Evolutionary conservation across 2,329 filamentous ascomycete genomes (phyloP), one percentile per base, ranked within the genome.

Genomic region (Emergomyces africanus): DNA sequence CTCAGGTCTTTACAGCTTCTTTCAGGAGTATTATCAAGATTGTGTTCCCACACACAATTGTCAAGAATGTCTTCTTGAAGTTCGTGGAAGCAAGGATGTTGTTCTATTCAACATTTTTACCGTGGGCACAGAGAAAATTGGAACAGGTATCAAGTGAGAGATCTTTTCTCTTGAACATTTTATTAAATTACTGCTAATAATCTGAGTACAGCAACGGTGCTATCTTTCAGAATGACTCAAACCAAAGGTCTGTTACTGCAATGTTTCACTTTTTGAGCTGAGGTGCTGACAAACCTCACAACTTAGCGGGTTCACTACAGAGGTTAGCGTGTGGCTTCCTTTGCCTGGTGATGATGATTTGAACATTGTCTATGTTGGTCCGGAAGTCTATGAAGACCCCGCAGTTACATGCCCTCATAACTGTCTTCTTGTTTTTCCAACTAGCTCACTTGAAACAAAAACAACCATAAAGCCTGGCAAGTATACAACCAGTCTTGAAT

Each of bases 1-100:
- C 8, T 81, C 80, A 0, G 86, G 86, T 0, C 66, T 87, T 15
- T 89, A 89, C 71, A 78, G 73, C 56, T 85, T 83, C 74, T 85
- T 83, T 74, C 74, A 80, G 65, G 78, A 81, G 70, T 84, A 83
- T 70, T 67, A 67, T 41, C 79, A 82, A 65, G 67, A 67, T 15
- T 83, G 80, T 65, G 69, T 81, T 3, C 57, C 66, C 0, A 65
- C 66, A 6, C 67, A 80, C 57, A 72, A 77, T 65, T 83, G 81
- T 70, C 80, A 83, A 69, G 46, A 67, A 20, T 56, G 59, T 5
- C 61, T 20, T 0, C 51, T 68, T n/a, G 54, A 67, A 44, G 61
- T 66, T 14, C 54, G 44, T 20, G 49, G 66, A 30, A 66, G 63
- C 44, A 42, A 33, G 28, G 61, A 65, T 56, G 42, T 64, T 35